Base-by-base conservation (phyloP, 768 basidiomycete species). In the Russula lepida region DNA sequence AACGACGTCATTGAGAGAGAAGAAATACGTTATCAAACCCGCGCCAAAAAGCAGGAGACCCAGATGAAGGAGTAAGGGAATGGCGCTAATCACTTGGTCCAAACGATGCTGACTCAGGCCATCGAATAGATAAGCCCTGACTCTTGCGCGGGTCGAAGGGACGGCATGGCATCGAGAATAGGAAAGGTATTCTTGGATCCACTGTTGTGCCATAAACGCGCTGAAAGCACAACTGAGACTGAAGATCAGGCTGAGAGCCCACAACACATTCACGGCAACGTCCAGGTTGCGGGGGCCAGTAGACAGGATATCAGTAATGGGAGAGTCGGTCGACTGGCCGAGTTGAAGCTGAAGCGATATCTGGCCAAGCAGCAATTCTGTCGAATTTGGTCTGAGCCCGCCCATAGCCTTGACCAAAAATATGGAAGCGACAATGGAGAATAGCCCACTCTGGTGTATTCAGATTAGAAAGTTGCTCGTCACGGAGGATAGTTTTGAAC, bases 41-140 rank as follows among this genome's bases (percentile, higher is more conserved):
- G 58, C 58, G 15, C 64, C 50, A 21, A 66, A 66, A 13, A 66
- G 58, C 13, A 60, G 30, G 33, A 66, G 33, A 8, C 63, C 39
- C n/a, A 65, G 51, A 19, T 64, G 65, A 8, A 66, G 63, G 25
- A 66, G 54, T 3, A 58, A 13, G 4, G 63, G 63, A 3, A 66
- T 56, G 4, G 50, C 43, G 2, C 25, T 30, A 15, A 62, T 30
- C 21, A 62, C 50, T 35, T 62, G 50, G 21, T 47, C 50, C 27
- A 62, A 19, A 46, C 19, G 55, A 50, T 59, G 44, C 17, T 21
- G 28, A 25, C 41, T 44, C 5, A 56, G 41, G 19, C 65, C 63
- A 27, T 55, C 27, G 50, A 55, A 59, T 1, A 66, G 52, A 59
- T 65, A 57, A 4, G 63, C 37, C 21, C 63, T 60, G 17, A 66